These are phyloP conservation scores for Colletotrichum truncatum DNA, from an alignment of 2,329 filamentous ascomycete genomes.

Conservation along the genomic window DNA sequence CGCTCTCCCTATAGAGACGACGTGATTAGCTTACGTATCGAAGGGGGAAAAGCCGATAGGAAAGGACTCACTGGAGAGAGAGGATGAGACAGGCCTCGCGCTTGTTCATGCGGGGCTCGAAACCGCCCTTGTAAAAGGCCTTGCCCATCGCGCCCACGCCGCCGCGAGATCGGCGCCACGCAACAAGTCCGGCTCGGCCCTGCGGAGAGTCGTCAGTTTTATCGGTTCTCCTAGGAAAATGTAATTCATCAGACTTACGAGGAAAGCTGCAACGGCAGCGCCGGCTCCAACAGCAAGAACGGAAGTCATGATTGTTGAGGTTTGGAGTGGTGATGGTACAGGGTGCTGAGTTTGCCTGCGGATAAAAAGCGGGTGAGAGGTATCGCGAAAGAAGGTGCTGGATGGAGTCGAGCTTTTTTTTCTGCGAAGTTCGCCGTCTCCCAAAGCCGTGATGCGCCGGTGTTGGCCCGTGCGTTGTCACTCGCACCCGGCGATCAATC, in stretches of 20 bases:
- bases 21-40: neutral
- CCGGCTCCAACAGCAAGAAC: slow-evolving; percentile 57
- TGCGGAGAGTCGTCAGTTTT: slow-evolving; percentile 46
- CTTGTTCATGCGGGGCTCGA: slow-evolving; percentile 93
- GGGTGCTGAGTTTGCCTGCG: slow-evolving; percentile 3
- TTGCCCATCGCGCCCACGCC: slow-evolving; percentile 84
- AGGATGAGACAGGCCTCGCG: slow-evolving; percentile 92
- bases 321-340: neutral
- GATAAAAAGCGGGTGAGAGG: slow-evolving; percentile 1
- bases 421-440: neutral
- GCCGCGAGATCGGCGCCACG: slow-evolving; percentile 83
- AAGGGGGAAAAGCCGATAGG: neutral
- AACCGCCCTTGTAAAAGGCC: slow-evolving; percentile 98
- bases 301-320: slow-evolving; percentile 46
- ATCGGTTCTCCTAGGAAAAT: neutral
- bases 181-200: slow-evolving; percentile 93
- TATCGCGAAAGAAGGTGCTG: slow-evolving; percentile 3
- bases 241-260: slow-evolving; percentile 46
- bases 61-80: slow-evolving; percentile 76
- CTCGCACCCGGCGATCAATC: neutral
- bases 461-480: neutral
- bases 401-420: neutral
- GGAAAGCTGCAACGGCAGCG: slow-evolving; percentile 60
- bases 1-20: slow-evolving; percentile 73
- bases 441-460: slow-evolving; percentile 8